phyloP scores from a whole-genome alignment of 495 filamentous ascomycete genomes.

The Amniculicola lignicola region DNA sequence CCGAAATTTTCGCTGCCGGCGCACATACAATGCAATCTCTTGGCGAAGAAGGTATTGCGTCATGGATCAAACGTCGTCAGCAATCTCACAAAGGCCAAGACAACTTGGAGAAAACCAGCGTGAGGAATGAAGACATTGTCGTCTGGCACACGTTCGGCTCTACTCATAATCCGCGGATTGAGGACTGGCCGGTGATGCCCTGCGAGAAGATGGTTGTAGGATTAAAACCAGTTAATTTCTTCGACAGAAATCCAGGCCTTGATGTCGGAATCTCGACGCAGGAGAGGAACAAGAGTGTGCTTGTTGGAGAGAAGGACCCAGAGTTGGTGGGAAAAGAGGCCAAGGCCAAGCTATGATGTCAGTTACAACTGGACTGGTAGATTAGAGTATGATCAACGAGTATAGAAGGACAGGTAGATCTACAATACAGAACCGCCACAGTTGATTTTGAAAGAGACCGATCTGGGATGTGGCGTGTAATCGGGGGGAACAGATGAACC shows the following conservation, averaged over 20 bases:
- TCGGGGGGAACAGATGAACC: no score
- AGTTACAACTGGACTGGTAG: no score
- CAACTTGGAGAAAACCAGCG: neutral
- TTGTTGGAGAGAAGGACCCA: constrained; percentile 24
- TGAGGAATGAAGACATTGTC: constrained; percentile 33
- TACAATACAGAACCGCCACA: no score
- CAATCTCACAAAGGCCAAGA: no score
- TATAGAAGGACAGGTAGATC: no score
- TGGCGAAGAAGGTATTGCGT: constrained; percentile 22
- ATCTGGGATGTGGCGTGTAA: no score
- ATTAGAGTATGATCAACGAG: no score
- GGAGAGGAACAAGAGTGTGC: constrained; percentile 31
- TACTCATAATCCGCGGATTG: constrained; percentile 36
- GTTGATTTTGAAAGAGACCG: no score
- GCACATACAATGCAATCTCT: constrained; percentile 33
- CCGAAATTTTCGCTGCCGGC: constrained; percentile 29
- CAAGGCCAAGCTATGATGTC: no score
- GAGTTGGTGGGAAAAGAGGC: constrained; percentile 2
- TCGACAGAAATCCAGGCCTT: constrained; percentile 32
- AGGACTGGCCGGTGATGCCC: constrained; percentile 39
- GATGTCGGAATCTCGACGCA: constrained; percentile 30
- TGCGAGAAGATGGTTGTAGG: constrained; percentile 32
- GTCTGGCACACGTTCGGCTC: constrained; percentile 36
- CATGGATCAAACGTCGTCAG: constrained; percentile 13
- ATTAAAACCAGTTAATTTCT: constrained; percentile 36